Evolutionary conservation across 2,329 filamentous ascomycete species (phyloP).

Genomic region (Neobulgaria alba): DNA sequence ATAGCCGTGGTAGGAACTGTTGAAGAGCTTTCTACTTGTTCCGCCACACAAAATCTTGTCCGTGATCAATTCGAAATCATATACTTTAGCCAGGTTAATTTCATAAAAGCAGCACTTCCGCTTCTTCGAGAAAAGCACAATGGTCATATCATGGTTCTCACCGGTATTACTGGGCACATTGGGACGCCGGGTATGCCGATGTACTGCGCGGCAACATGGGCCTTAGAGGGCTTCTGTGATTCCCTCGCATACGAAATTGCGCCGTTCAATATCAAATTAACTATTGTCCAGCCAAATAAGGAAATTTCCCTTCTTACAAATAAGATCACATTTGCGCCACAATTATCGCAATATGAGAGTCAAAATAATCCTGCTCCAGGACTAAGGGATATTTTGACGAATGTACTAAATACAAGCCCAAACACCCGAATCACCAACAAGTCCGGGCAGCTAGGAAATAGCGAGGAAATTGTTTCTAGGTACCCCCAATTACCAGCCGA

Average conservation of each 20-base stretch:
- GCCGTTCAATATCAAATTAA: slow-evolving; percentile 94
- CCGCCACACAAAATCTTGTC: slow-evolving; percentile 67
- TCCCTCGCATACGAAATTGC: slow-evolving; percentile 92
- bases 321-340: slow-evolving; percentile 74
- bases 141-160: slow-evolving; percentile 84
- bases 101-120: slow-evolving; percentile 82
- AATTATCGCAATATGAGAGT: slow-evolving; percentile 60
- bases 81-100: slow-evolving; percentile 93
- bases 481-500: slow-evolving; percentile 65
- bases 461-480: slow-evolving; percentile 44
- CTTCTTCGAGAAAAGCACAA: slow-evolving; percentile 70
- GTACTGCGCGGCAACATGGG: slow-evolving; percentile 90
- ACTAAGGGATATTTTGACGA: slow-evolving; percentile 73
- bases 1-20: slow-evolving; percentile 80
- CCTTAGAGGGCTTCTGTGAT: slow-evolving; percentile 91
- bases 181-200: slow-evolving; percentile 86
- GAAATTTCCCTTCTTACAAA: slow-evolving; percentile 85
- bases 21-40: slow-evolving; percentile 73
- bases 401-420: slow-evolving; percentile 68
- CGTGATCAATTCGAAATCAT: slow-evolving; percentile 89
- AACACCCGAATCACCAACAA: slow-evolving; percentile 41
- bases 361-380: slow-evolving; percentile 68
- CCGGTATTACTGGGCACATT: slow-evolving; percentile 84
- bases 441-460: slow-evolving; percentile 14
- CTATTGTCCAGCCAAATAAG: slow-evolving; percentile 90